Conservation (phyloP, 441 rosid genomes). For the Eruca vesicaria region DNA sequence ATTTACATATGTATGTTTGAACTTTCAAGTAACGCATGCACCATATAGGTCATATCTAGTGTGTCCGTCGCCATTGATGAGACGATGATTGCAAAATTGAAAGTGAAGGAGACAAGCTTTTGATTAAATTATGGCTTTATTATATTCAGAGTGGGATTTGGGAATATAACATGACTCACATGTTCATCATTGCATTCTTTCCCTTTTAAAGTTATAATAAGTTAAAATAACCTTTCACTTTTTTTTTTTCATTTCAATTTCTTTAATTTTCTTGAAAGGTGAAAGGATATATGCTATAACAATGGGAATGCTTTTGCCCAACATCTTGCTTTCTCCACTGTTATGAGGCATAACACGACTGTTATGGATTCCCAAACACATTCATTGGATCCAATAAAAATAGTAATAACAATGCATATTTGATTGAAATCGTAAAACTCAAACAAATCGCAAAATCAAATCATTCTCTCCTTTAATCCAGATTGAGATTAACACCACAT, state of each 20-base stretch:
- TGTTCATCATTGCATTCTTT: conserved; percentile 25
- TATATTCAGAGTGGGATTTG: conserved; percentile 32
- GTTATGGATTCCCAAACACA: conserved; percentile 41
- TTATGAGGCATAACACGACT: conserved; percentile 36
- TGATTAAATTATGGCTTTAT: conserved; percentile 15
- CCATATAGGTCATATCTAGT: neutral
- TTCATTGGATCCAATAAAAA: conserved; percentile 36
- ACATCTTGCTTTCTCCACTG: conserved; percentile 34
- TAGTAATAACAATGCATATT: conserved; percentile 10
- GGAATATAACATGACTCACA: conserved; percentile 15
- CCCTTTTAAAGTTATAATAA: conserved; percentile 19
- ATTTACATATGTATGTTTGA: neutral
- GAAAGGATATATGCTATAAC: conserved; percentile 31
- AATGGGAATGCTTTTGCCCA: conserved; percentile 37
- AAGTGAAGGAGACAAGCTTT: conserved; percentile 37
- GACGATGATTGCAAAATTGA: conserved; percentile 34
- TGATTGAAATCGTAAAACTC: neutral
- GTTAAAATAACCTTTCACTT: conserved; percentile 27
- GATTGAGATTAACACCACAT: neutral
- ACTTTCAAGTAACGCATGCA: neutral
- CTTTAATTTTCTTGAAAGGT: conserved; percentile 26
- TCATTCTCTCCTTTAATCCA: neutral
- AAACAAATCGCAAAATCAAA: neutral
- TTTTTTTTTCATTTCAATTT: neutral
- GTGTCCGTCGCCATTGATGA: conserved; percentile 29